Percentiles rank a stretch among this genome's conserved stretches.
These are phyloP conservation scores for Bodo saltans DNA, from an alignment of 78 protist genomes.

Conservation along the genomic window DNA sequence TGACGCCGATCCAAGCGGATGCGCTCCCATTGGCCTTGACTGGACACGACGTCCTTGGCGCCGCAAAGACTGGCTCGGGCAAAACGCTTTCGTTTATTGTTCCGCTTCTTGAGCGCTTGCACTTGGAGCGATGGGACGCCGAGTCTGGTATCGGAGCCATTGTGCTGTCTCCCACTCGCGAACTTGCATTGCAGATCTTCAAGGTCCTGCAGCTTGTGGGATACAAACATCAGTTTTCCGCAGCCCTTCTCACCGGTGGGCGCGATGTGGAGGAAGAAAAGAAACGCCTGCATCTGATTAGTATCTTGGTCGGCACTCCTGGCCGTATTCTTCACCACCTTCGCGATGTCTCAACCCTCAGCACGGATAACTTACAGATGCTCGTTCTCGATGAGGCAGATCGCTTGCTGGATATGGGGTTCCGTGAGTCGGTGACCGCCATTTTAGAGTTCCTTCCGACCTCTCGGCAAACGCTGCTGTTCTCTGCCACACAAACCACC, in stretches of 20 bases:
- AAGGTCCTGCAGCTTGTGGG: slow-evolving; percentile 77
- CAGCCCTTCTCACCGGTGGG: slow-evolving; percentile 93
- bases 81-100: slow-evolving; percentile 89
- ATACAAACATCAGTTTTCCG: slow-evolving; percentile 59
- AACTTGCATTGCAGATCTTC: slow-evolving; percentile 95
- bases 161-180: slow-evolving; percentile 95
- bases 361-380: slow-evolving; percentile 52
- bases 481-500: slow-evolving; percentile 94
- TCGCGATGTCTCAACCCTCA: slow-evolving; percentile 78
- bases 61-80: slow-evolving; percentile 94
- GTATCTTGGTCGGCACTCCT: slow-evolving; percentile 93
- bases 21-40: slow-evolving; percentile 74
- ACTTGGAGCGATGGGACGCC: slow-evolving; percentile 60
- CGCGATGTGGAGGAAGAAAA: slow-evolving; percentile 46
- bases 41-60: slow-evolving; percentile 89
- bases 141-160: slow-evolving; percentile 91
- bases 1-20: slow-evolving; percentile 82
- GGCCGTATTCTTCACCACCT: slow-evolving; percentile 97
- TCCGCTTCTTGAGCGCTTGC: slow-evolving; percentile 83
- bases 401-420: slow-evolving; percentile 90
- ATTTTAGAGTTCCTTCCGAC: slow-evolving; percentile 79
- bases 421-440: slow-evolving; percentile 57
- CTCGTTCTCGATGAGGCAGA: slow-evolving; percentile 97
- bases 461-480: slow-evolving; percentile 83
- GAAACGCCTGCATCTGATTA: slow-evolving; percentile 57